Percentiles rank a stretch among this genome's conserved stretches.
phyloP scores from a whole-genome alignment of 2,329 filamentous ascomycete species.

The Fusarium keratoplasticum region DNA sequence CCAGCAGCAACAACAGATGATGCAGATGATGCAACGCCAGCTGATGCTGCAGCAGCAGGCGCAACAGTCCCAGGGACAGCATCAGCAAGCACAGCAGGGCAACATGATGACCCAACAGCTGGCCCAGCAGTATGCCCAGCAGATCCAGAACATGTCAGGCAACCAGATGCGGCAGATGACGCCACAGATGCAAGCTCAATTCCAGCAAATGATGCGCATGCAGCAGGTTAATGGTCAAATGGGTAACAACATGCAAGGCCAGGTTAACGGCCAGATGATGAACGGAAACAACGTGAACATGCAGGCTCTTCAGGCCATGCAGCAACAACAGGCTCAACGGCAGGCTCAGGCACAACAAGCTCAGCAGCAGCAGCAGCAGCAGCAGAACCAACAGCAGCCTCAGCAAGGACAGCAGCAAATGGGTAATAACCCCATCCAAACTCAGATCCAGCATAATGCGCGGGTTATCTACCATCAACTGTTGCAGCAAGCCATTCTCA shows the following conservation, averaged over 20 bases:
- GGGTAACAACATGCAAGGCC: conserved; percentile 47
- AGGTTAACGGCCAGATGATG: conserved; percentile 54
- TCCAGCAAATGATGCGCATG: conserved; percentile 52
- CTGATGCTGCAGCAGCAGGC: conserved; percentile 52
- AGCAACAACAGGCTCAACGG: conserved; percentile 51
- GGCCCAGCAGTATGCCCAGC: conserved; percentile 57
- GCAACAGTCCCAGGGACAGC: conserved; percentile 35
- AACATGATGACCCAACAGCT: conserved; percentile 57
- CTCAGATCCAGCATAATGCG: conserved; percentile 50
- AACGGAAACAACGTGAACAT: conserved; percentile 54
- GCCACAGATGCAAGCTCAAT: conserved; percentile 50
- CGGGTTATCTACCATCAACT: conserved; percentile 54
- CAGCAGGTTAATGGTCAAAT: conserved; percentile 49
- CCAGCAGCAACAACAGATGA: conserved; percentile 54
- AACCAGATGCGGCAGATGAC: conserved; percentile 50
- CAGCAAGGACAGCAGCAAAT: conserved; percentile 49
- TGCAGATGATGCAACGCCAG: conserved; percentile 54
- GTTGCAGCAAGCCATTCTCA: conserved; percentile 48
- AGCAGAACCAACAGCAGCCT: conserved; percentile 43
- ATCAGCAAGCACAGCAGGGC: conserved; percentile 46
- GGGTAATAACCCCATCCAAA: conserved; percentile 43
- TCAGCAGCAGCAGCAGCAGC: conserved; percentile 49
- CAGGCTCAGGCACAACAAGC: conserved; percentile 49
- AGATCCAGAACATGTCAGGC: conserved; percentile 56
- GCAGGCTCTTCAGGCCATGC: conserved; percentile 54